Evolutionary conservation across 2,329 filamentous ascomycete species (phyloP), one percentile per base, ranked within the genome.

Genomic region (Claviceps sp.): DNA sequence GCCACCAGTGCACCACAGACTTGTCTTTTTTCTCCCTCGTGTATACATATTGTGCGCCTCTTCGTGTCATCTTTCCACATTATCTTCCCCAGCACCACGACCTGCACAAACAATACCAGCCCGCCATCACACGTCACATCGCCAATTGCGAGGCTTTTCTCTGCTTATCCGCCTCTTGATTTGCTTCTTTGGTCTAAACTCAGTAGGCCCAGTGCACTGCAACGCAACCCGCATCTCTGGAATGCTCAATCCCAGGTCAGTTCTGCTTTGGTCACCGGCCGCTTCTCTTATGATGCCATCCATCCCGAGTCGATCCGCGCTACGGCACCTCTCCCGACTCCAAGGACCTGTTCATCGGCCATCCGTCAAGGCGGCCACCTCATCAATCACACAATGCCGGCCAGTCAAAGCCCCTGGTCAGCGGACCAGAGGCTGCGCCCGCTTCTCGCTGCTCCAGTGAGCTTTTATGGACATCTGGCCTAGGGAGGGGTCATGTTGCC

Each of bases 261-360:
- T 54, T n/a, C 22, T 37, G 42, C 50, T 50, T 47, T 37, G 52
- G 52, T 46, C 52, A 16, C 49, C 43, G 52, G 52, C 52, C 52
- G 50, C 43, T 52, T 52, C 47, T 50, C 44, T 39, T 40, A 47
- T 54, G 47, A 47, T 29, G 49, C 50, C 45, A 26, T 51, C 29
- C 26, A 9, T 38, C 47, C 47, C 17, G 8, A 45, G 39, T 40
- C 44, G 17, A 36, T 45, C 48, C 39, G 51, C 50, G 53, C 47
- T 44, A 52, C 50, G 50, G 45, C 38, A 52, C 38, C 38, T 17
- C 23, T 52, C n/a, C 50, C 47, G 50, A 54, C 39, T 23, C 16
- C 47, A n/a, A 42, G 14, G 34, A 54, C 53, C 53, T 48, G 43
- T 43, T 50, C 47, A 8, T 52, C 53, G 53, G 53, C 53, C 50